Percentiles rank a stretch among this genome's conserved stretches.
phyloP scores from a whole-genome alignment of 495 filamentous ascomycete species.

The Trichoderma reesei region DNA sequence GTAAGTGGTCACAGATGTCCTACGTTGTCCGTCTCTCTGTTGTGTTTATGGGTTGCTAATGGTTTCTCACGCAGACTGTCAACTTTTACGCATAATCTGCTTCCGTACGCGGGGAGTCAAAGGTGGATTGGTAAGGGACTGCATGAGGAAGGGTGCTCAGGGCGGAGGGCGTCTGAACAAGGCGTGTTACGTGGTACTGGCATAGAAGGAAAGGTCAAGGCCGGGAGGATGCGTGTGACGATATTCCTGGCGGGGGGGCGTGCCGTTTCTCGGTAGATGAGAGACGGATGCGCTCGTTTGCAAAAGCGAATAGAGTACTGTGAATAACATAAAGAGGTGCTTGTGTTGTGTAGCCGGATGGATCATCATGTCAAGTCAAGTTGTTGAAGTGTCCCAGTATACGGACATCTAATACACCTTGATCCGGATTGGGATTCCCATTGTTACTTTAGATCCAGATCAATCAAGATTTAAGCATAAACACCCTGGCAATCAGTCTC shows the following conservation, averaged over 20 bases:
- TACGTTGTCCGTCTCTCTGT: too few species aligned
- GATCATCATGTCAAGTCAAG: too few species aligned
- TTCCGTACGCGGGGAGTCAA: background rate
- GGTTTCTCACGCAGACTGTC: constrained; percentile 32
- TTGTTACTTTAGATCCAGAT: too few species aligned
- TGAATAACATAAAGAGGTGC: background rate
- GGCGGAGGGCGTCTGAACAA: background rate
- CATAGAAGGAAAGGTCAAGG: constrained; percentile 3
- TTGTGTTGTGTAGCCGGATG: too few species aligned
- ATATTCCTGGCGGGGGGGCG: background rate
- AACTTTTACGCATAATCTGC: constrained; percentile 54
- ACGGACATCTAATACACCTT: too few species aligned
- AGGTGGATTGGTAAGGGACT: background rate
- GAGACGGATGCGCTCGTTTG: background rate
- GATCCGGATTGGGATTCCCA: too few species aligned
- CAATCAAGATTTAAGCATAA: too few species aligned
- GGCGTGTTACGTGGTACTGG: background rate
- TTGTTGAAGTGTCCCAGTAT: too few species aligned
- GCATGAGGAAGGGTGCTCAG: background rate
- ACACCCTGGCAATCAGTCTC: too few species aligned
- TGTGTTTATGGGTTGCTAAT: too few species aligned
- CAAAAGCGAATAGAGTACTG: constrained; percentile 5
- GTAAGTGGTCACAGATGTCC: constrained; percentile 30
- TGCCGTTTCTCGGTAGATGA: background rate
- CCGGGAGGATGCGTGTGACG: background rate